phyloP scores from a whole-genome alignment of 768 basidiomycete genomes.

The Rhodosporidiobolus odoratus region DNA sequence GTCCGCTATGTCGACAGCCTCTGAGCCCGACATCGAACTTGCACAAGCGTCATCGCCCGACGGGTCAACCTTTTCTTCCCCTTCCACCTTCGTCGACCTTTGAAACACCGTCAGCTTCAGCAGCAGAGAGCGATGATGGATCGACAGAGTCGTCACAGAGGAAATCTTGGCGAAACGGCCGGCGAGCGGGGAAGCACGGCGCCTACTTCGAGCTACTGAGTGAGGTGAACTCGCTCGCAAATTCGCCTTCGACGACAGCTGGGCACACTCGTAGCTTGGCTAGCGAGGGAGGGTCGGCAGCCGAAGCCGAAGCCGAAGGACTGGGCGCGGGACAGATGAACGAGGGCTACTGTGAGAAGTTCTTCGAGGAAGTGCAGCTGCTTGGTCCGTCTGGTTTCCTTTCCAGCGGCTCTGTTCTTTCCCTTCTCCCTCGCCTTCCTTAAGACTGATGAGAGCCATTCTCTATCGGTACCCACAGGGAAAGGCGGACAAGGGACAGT shows the following conservation, averaged over 20 bases:
- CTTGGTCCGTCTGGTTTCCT: constrained; percentile 1
- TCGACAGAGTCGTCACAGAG: not conserved
- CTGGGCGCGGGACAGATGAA: constrained; percentile 25
- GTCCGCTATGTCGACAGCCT: constrained; percentile 27
- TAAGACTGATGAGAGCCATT: too few relatives aligned
- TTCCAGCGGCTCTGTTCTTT: rapidly evolving
- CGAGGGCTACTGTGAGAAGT: constrained; percentile 22
- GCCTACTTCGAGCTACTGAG: constrained; percentile 30
- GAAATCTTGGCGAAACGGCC: not conserved
- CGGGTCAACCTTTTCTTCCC: not conserved
- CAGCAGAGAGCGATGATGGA: not conserved
- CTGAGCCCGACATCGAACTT: too few relatives aligned
- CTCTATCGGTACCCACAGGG: too few relatives aligned
- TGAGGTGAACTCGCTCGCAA: constrained; percentile 21
- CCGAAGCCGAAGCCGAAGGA: not conserved
- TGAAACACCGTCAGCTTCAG: not conserved
- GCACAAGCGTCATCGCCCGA: too few relatives aligned
- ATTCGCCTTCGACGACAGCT: constrained; percentile 15
- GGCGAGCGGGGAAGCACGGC: not conserved
- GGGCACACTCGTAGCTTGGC: too few relatives aligned
- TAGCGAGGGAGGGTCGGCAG: too few relatives aligned
- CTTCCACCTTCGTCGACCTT: not conserved
- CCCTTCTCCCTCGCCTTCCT: rapidly evolving
- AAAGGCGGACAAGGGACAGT: constrained; percentile 30
- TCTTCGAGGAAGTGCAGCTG: constrained; percentile 30